Percentiles rank a stretch among this genome's conserved stretches.
These are phyloP conservation scores for Jaminaea rosea DNA, from an alignment of 1,284 basidiomycete species.

Conservation along the genomic window DNA sequence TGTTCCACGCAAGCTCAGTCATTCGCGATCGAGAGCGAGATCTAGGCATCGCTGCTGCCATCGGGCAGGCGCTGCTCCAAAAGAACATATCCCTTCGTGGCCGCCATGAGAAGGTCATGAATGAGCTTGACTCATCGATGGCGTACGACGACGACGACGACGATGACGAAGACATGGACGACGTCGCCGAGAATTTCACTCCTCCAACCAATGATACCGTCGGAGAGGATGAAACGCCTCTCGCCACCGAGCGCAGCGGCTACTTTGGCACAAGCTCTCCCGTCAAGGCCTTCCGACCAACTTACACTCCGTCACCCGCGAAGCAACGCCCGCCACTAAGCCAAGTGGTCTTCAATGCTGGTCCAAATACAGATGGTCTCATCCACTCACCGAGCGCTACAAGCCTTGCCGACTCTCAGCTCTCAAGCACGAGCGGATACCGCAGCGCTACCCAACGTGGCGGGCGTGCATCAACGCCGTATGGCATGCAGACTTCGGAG, in stretches of 20 bases:
- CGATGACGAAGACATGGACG: neutral
- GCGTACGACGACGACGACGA: neutral
- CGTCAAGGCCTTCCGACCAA: no score
- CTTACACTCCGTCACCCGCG: no score
- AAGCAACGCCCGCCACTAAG: no score
- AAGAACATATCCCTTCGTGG: conserved; percentile 29
- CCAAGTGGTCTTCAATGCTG: no score
- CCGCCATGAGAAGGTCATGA: conserved; percentile 23
- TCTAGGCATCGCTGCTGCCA: conserved; percentile 33
- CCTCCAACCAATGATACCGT: conserved; percentile 12
- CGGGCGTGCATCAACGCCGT: neutral
- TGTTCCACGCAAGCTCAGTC: conserved; percentile 30
- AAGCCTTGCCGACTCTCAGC: no score
- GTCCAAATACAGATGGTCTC: neutral
- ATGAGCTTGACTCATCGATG: neutral
- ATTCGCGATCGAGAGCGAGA: conserved; percentile 34
- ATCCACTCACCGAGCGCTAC: no score
- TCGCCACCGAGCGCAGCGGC: neutral
- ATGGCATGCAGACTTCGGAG: conserved; percentile 13
- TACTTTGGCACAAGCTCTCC: no score
- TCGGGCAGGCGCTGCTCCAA: conserved; percentile 36
- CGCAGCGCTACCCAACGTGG: no score
- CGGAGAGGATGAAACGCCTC: conserved; percentile 3
- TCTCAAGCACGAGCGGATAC: no score
- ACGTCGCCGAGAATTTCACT: conserved; percentile 10